Evolutionary conservation across 768 basidiomycete species (phyloP), one percentile per base, ranked within the genome.

Genomic region (Pulveroboletus sp.): DNA sequence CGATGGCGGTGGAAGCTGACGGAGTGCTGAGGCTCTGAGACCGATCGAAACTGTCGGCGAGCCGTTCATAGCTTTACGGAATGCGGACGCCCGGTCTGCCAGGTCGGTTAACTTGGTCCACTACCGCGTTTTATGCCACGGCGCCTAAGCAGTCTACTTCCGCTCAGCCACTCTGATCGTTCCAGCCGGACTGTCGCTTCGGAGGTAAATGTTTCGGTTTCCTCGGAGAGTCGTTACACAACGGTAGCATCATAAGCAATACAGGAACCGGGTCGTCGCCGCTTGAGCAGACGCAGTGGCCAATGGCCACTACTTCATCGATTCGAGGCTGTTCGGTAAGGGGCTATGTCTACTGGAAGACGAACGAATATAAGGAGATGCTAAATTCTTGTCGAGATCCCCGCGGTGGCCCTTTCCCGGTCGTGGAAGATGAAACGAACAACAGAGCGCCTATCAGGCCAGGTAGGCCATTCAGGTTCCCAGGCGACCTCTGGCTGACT

Each of bases 271-370:
- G 12, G 18, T 8, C 8, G 5, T 28, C 8, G 4, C 10, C 28
- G 12, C 9, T 12, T 11, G 30, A 2, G 21, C 21, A 21, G 21
- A 21, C 21, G 21, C 21, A 21, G 21, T 21, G 21, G 21, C 21
- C 21, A 21, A 21, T 21, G 21, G 2, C 21, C 21, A 21, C 21
- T 21, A 21, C 21, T 21, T 21, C 3, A 21, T 21, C 21, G 21
- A 21, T 2, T 21, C 21, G 21, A 55, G 17, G 33, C 32, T 31
- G 41, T 53, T 24, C 21, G 1, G 6, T 14, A 24, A 36, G 14
- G 9, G 5, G 38, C 52, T 54, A 21, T 54, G 53, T 21, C 11
- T 21, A 56, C 46, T 39, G 46, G 54, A 49, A 43, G 6, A 3
- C 2, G 8, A 12, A n/a, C 7, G 10, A 21, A 43, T 56, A 43